Base-by-base conservation (phyloP, 116 monocot genomes). In the Posidonia oceanica region DNA sequence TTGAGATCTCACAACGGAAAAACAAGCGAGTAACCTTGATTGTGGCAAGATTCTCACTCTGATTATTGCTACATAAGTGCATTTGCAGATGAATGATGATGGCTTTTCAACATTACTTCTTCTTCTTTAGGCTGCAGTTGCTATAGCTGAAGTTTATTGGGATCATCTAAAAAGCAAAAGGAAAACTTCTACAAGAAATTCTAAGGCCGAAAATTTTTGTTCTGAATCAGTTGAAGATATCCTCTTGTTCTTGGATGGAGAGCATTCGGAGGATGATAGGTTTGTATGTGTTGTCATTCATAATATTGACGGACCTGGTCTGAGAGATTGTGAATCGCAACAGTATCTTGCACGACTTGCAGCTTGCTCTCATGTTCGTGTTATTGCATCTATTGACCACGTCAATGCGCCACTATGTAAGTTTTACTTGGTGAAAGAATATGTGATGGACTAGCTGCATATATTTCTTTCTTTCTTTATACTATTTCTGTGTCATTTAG, bases 281-380 rank as follows among this genome's bases (percentile, higher is more conserved):
- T 81, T 87, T 78, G 69, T 97, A 29, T 89, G 92, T 66, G 52
- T 97, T 63, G 67, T 92, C 36, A 67, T 97, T 80, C 89, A 97
- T 79, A 89, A 92, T 69, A 92, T 97, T 44, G 97, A 97, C 65
- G 92, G 97, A 59, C 97, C 92, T 83, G 89, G 82, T 67, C 75
- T 97, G 63, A 78, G 97, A 58, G 92, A 97, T 77, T 75, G 79
- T 66, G 97, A 97, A 79, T 74, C 85, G 11, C 97, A 92, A 61
- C 92, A 89, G 21, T 73, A 69, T 72, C 97, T 97, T 83, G n/a
- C n/a, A n/a, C n/a, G n/a, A n/a, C n/a, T n/a, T n/a, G 92, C 92
- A 66, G 73, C 77, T 67, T 92, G 86, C 75, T 83, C 85, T 17
- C 76, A 75, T 71, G 75, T 97, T 68, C 62, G 75, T 56, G 53